These are phyloP conservation scores for Kwoniella bestiolae DNA, from an alignment of 768 basidiomycete species.

Conservation along the genomic window DNA sequence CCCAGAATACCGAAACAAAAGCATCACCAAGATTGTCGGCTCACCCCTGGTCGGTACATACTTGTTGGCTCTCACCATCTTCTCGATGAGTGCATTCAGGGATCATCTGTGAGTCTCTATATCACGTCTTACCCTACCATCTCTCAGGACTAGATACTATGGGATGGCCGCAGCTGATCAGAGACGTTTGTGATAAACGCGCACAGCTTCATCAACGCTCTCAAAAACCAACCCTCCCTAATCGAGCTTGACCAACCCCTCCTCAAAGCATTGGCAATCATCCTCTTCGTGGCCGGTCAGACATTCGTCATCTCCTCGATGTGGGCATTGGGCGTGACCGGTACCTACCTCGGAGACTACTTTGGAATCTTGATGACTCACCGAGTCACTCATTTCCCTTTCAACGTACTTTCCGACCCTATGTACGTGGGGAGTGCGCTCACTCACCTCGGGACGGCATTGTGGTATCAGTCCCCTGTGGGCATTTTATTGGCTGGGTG, in stretches of 20 bases:
- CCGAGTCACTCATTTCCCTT: constrained; percentile 93
- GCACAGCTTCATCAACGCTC: constrained; percentile 64
- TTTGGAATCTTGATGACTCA: constrained; percentile 68
- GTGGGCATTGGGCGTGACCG: constrained; percentile 88
- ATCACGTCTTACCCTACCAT: too few relatives aligned
- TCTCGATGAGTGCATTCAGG: constrained; percentile 79
- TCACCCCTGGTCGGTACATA: constrained; percentile 80
- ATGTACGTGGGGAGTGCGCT: constrained; percentile 98
- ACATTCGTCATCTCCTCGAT: constrained; percentile 85
- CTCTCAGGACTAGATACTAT: too few relatives aligned
- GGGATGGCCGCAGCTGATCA: background rate
- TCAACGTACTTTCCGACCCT: constrained; percentile 87
- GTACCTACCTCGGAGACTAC: constrained; percentile 69
- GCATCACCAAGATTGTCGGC: constrained; percentile 80
- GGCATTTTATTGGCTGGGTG: constrained; percentile 79
- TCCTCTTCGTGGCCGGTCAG: constrained; percentile 73
- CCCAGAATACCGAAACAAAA: constrained; percentile 78
- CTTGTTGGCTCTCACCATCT: constrained; percentile 80
- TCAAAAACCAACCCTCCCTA: constrained; percentile 69
- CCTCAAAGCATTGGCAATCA: constrained; percentile 62
- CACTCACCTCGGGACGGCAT: constrained; percentile 80
- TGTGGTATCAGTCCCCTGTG: constrained; percentile 86
- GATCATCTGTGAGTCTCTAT: constrained; percentile 76
- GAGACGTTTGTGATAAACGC: too few relatives aligned
- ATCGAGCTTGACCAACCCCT: constrained; percentile 71